Conservation (phyloP, 129 eudicot genomes). For the Erigeron canadensis region DNA sequence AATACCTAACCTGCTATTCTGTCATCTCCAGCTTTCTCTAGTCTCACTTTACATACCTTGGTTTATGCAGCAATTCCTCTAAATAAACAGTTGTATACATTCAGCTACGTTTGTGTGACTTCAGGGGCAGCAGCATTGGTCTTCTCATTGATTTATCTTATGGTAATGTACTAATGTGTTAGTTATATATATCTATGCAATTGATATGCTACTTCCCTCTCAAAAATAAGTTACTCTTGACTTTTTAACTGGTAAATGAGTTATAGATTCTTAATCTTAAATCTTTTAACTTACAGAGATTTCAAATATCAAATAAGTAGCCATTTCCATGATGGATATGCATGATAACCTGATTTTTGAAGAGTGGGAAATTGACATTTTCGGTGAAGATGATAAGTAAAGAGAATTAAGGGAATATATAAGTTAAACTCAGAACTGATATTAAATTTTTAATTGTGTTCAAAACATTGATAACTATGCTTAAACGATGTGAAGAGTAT, state of each 20-base stretch:
- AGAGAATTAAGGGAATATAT: background rate
- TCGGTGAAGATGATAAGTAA: too few species aligned
- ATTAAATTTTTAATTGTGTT: background rate
- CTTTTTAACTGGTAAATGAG: slow-evolving; percentile 7
- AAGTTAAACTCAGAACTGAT: background rate
- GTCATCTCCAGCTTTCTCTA: background rate
- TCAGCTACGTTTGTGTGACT: slow-evolving; percentile 86
- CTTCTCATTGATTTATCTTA: slow-evolving; percentile 60
- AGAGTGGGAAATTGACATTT: background rate
- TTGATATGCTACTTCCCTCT: background rate
- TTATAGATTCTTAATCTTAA: background rate
- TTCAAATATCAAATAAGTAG: background rate
- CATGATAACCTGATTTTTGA: background rate
- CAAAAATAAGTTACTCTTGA: slow-evolving; percentile 9
- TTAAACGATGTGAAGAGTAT: too few species aligned
- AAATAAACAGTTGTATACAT: slow-evolving; percentile 78
- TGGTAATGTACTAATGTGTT: slow-evolving; percentile 55
- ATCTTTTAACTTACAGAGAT: too few species aligned
- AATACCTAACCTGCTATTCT: background rate
- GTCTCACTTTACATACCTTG: background rate
- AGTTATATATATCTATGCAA: slow-evolving; percentile 6
- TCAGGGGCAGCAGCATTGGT: slow-evolving; percentile 79
- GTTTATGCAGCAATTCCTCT: slow-evolving; percentile 70
- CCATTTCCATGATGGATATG: background rate
- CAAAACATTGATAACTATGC: background rate